phyloP scores from a whole-genome alignment of 179 eudicot genomes.

The Beta corolliflora region DNA sequence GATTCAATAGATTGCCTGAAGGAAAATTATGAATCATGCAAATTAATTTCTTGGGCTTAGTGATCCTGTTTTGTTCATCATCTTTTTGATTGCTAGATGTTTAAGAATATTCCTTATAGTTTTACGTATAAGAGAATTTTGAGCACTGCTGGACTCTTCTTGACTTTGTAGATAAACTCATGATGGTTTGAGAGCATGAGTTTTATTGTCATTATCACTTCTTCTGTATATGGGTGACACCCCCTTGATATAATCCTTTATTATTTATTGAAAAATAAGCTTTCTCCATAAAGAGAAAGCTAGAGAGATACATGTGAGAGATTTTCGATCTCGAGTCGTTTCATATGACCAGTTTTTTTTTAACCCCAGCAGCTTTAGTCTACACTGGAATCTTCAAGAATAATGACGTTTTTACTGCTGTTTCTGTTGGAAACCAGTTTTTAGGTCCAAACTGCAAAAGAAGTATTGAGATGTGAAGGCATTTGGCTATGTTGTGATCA shows the following conservation, averaged over 20 bases:
- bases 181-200: too few relatives aligned
- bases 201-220: too few relatives aligned
- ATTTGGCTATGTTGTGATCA: background rate
- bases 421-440: background rate
- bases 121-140: background rate
- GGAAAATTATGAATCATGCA: background rate
- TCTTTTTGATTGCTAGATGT: background rate
- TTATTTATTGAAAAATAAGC: background rate
- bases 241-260: background rate
- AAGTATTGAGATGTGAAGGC: background rate
- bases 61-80: constrained; percentile 6
- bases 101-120: background rate
- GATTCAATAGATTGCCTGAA: background rate
- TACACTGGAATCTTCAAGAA: background rate
- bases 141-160: too few relatives aligned
- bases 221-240: too few relatives aligned
- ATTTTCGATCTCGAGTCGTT: background rate
- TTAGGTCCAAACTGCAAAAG: background rate
- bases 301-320: background rate
- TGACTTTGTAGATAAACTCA: too few relatives aligned
- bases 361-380: background rate
- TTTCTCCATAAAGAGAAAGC: background rate
- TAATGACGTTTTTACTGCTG: too few relatives aligned
- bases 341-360: background rate
- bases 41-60: background rate